Evolutionary conservation across 2,329 filamentous ascomycete species (phyloP), one percentile per base, ranked within the genome.

Genomic region (Penicillium paneum): DNA sequence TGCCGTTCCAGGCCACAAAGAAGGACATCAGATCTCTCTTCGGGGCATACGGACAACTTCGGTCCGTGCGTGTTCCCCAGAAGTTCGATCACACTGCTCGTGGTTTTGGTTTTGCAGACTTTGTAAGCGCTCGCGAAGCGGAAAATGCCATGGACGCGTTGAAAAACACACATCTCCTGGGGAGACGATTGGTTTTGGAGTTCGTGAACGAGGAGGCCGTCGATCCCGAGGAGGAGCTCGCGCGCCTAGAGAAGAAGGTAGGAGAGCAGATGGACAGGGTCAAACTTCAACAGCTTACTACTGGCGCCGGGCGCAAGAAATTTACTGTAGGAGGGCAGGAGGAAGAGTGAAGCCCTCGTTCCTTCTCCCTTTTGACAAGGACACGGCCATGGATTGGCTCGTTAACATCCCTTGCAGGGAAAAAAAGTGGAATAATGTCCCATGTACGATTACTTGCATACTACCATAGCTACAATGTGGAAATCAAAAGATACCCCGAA

Each of bases 101-200:
- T 74, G 94, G 94, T 55, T 99, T 97, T 76, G 94, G 91, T 51
- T 99, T 99, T 80, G 93, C 91, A 43, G 92, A 97, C 70, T 99
- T 97, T 75, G 86, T 91, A 60, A 96, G 91, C 60, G 83, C 90
- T 60, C 88, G 90, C 63, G 94, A 99, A 78, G 94, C 94, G 49
- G 81, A 85, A 67, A 96, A 91, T 75, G 94, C 94, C 48, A 87
- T 97, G 80, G 90, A 91, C 65, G 90, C 94, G 50, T 81, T 99
- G 64, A 87, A 87, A 71, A 90, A 96, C 73, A 97, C 94, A 41
- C 94, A 99, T 83, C 79, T 99, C 68, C 81, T 97, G 53, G 94
- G 94, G 53, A 86, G 94, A 57, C 87, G 88, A 68, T 81, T 99
- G 66, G 91, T 97, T 52, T 81, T 99, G 58, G 90, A 97, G 71